Evolutionary conservation across 495 filamentous ascomycete genomes (phyloP).

Genomic region (Baudoinia panamericana): DNA sequence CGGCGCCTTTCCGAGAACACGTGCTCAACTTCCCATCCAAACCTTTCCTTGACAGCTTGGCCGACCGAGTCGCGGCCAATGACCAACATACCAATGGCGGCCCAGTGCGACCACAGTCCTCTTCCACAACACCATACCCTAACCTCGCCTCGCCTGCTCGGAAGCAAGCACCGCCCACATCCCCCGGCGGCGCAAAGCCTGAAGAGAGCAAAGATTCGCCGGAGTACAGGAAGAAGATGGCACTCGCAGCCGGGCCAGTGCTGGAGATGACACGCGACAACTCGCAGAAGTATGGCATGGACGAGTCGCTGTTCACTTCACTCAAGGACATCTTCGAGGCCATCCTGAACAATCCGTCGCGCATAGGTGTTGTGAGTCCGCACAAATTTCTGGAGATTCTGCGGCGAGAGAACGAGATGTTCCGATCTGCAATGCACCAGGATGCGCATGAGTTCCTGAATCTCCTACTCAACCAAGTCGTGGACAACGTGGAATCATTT

Average conservation of each 20-base stretch:
- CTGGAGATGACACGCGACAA: slow-evolving; percentile 72
- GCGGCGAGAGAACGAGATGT: slow-evolving; percentile 92
- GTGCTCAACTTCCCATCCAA: slow-evolving; percentile 80
- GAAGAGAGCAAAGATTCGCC: slow-evolving; percentile 74
- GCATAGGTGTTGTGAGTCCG: slow-evolving; percentile 84
- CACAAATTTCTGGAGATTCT: slow-evolving; percentile 88
- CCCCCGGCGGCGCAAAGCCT: slow-evolving; percentile 37
- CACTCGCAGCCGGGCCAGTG: slow-evolving; percentile 72
- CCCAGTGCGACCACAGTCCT: slow-evolving; percentile 4
- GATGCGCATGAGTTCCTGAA: slow-evolving; percentile 97
- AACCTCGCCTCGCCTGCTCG: slow-evolving; percentile 16
- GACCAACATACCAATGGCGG: not conserved
- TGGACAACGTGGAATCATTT: slow-evolving; percentile 80
- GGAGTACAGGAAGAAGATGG: slow-evolving; percentile 94
- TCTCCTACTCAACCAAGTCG: slow-evolving; percentile 87
- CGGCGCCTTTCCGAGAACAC: slow-evolving; percentile 84
- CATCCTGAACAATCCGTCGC: slow-evolving; percentile 64
- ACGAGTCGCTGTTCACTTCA: slow-evolving; percentile 83
- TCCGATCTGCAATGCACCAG: slow-evolving; percentile 90
- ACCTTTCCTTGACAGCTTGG: slow-evolving; percentile 21
- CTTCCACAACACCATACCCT: slow-evolving; percentile 14
- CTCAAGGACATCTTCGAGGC: slow-evolving; percentile 95
- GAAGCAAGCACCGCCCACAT: slow-evolving; percentile 17
- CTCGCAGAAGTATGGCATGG: slow-evolving; percentile 72
- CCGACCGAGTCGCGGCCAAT: not conserved